Conservation (phyloP, 495 filamentous ascomycete genomes). For the Hypoxylon rickii region DNA sequence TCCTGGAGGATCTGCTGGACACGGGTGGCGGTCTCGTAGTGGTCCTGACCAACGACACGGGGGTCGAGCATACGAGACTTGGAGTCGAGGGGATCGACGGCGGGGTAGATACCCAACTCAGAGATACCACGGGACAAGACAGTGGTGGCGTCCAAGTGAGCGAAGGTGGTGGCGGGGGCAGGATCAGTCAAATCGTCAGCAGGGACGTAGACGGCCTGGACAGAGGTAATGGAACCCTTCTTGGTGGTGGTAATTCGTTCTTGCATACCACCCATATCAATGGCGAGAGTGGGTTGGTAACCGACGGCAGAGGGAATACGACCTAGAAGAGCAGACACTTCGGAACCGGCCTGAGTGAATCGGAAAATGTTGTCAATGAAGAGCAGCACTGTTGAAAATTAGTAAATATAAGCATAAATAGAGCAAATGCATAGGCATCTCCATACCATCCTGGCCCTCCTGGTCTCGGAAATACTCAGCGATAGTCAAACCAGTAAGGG, state of each 20-base stretch:
- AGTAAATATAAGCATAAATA: conserved; percentile 1
- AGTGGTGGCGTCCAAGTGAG: conserved; percentile 99
- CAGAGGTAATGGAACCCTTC: conserved; percentile 99
- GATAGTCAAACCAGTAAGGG: conserved; percentile 87
- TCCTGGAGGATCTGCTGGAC: conserved; percentile 99
- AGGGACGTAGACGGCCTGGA: conserved; percentile 99
- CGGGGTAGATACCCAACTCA: conserved; percentile 99
- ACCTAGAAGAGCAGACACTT: conserved; percentile 98
- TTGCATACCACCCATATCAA: conserved; percentile 99
- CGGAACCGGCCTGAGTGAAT: conserved; percentile 99
- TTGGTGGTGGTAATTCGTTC: conserved; percentile 99
- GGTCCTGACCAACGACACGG: conserved; percentile 95
- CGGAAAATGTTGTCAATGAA: conserved; percentile 99
- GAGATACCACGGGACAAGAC: conserved; percentile 99
- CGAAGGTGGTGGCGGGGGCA: conserved; percentile 98
- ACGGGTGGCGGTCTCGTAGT: conserved; percentile 91
- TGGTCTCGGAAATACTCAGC: conserved; percentile 97
- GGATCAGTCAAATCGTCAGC: conserved; percentile 99
- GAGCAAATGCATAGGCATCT: neutral
- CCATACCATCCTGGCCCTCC: conserved; percentile 89
- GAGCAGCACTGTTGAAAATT: conserved; percentile 71
- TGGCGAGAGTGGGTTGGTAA: conserved; percentile 99
- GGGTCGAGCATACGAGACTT: conserved; percentile 99
- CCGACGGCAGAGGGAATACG: conserved; percentile 99
- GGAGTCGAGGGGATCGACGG: conserved; percentile 98